A percentile compares a stretch with the other conserved stretches of the same genome.
These are phyloP conservation scores for Candida suzukii DNA, from an alignment of 805 yeast genomes.

Conservation along the genomic window DNA sequence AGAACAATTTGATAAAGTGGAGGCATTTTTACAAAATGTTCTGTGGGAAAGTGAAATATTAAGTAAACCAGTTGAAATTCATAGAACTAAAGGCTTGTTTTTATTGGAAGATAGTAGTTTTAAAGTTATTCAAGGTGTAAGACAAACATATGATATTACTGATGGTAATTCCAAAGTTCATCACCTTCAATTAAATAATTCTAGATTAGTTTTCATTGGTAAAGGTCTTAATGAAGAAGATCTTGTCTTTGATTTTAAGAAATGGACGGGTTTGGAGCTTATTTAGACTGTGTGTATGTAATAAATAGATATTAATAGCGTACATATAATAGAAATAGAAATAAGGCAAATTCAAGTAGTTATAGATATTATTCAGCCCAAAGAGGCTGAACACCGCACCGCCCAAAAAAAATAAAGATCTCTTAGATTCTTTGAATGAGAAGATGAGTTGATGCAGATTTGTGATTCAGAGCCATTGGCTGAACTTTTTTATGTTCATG, in stretches of 20 bases:
- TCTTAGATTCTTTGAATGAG: too few relatives aligned
- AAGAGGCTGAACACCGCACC: too few relatives aligned
- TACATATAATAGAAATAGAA: too few relatives aligned
- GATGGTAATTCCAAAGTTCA: constrained; percentile 23
- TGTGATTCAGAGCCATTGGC: too few relatives aligned
- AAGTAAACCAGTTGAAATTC: constrained; percentile 48
- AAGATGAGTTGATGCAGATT: too few relatives aligned
- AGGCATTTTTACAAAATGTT: constrained; percentile 57
- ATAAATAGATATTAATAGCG: too few relatives aligned
- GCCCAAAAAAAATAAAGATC: too few relatives aligned
- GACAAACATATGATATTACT: constrained; percentile 83
- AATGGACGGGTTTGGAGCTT: background rate
- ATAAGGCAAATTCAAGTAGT: too few relatives aligned
- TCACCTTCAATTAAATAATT: constrained; percentile 8
- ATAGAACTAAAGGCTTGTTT: constrained; percentile 74
- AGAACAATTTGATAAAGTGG: constrained; percentile 39
- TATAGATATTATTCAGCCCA: too few relatives aligned
- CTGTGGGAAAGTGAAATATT: constrained; percentile 64
- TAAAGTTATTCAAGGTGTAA: constrained; percentile 80
- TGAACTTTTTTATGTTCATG: too few relatives aligned
- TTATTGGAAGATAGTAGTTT: constrained; percentile 32
- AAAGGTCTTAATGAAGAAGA: constrained; percentile 11
- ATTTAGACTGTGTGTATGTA: background rate
- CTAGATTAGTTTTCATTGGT: constrained; percentile 26
- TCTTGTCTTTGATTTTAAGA: background rate